phyloP scores from a whole-genome alignment of 225 moss, liverwort and hornwort species.

The Bryoerythrophyllum caledonicum region DNA sequence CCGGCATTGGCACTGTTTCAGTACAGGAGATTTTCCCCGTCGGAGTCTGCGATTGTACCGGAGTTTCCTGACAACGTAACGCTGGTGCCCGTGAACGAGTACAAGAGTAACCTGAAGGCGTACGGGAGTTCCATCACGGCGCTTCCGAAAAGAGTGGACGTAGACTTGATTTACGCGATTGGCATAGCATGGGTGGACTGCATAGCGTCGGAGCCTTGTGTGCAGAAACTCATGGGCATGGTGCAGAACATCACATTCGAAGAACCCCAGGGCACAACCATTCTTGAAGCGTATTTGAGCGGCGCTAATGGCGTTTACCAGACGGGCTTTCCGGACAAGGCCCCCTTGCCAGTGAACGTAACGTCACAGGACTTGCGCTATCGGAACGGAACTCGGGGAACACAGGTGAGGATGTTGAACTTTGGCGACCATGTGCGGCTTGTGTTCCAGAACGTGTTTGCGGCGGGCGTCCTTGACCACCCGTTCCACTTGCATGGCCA shows the following conservation, averaged over 20 bases:
- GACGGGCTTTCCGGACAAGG: slow-evolving; percentile 20
- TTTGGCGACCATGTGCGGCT: slow-evolving; percentile 52
- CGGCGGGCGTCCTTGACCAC: slow-evolving; percentile 41
- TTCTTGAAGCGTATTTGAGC: slow-evolving; percentile 30
- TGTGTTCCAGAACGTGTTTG: slow-evolving; percentile 50
- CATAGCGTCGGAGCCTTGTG: slow-evolving; percentile 8
- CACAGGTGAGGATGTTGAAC: slow-evolving; percentile 29
- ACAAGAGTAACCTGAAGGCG: not conserved
- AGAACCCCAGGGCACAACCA: slow-evolving; percentile 2
- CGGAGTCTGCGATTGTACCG: not conserved
- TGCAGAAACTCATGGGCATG: slow-evolving; percentile 7
- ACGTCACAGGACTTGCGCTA: accelerated
- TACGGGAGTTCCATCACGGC: not conserved
- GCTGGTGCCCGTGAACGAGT: slow-evolving; percentile 6
- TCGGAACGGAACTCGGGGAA: not conserved
- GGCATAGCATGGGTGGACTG: not conserved
- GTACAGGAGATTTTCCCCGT: not conserved
- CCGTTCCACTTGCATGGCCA: slow-evolving; percentile 66
- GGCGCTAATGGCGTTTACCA: slow-evolving; percentile 20
- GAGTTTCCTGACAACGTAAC: slow-evolving; percentile 17
- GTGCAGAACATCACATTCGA: slow-evolving; percentile 38
- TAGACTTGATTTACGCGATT: slow-evolving; percentile 11
- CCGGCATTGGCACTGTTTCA: slow-evolving; percentile 21
- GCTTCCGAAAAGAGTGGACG: not conserved
- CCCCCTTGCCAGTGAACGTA: not conserved